Conservation (phyloP, 2,329 filamentous ascomycete species). For the Exutisphaerella laricina region DNA sequence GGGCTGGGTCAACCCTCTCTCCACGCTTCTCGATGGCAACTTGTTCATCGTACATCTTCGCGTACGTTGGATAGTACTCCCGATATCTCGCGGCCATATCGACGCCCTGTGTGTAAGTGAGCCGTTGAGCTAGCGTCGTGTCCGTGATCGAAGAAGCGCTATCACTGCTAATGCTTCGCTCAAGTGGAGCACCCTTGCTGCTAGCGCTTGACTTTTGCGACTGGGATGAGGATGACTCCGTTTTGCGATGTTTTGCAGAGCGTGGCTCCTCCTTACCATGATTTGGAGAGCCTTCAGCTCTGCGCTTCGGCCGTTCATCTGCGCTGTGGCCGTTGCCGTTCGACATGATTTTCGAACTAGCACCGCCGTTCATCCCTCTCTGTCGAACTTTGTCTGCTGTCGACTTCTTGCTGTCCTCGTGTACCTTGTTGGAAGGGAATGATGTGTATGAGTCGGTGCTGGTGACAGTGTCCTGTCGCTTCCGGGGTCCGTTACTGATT, state of each 20-base stretch:
- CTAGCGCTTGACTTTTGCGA: constrained; percentile 25
- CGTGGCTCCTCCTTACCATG: constrained; percentile 20
- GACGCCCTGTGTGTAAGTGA: constrained; percentile 40
- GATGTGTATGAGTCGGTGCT: constrained; percentile 23
- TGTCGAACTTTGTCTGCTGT: constrained; percentile 16
- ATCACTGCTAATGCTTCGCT: constrained; percentile 20
- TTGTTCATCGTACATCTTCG: constrained; percentile 48
- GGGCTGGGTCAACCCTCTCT: constrained; percentile 32
- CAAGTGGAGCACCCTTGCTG: constrained; percentile 12
- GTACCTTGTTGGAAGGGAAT: constrained; percentile 14
- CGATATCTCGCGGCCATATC: constrained; percentile 47
- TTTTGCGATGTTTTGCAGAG: constrained; percentile 31
- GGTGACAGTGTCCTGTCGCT: constrained; percentile 31
- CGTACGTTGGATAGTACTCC: constrained; percentile 56
- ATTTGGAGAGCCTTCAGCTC: constrained; percentile 36
- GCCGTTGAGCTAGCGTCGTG: constrained; percentile 22
- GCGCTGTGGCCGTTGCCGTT: constrained; percentile 25
- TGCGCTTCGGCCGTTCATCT: constrained; percentile 40
- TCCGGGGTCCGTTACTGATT: constrained; percentile 35
- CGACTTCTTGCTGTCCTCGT: constrained; percentile 18
- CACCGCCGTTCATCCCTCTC: constrained; percentile 36
- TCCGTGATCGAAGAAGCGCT: no score
- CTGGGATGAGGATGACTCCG: constrained; percentile 29
- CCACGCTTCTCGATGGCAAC: constrained; percentile 32
- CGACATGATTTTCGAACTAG: constrained; percentile 17